Base-by-base conservation (phyloP, 1,284 basidiomycete species). In the Tausonia pullulans region DNA sequence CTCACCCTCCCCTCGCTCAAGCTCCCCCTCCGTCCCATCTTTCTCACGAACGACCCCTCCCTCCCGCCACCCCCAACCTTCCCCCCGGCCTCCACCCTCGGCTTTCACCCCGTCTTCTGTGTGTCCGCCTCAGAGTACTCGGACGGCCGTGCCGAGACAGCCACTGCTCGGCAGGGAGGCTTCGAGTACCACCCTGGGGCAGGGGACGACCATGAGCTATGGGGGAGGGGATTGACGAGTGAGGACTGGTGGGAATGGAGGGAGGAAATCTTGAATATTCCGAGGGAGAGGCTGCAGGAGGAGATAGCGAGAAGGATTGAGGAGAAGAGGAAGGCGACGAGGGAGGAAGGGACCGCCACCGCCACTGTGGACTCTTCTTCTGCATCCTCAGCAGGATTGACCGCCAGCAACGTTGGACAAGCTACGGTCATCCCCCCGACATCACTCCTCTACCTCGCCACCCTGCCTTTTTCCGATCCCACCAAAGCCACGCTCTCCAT, bases 191-290 rank as follows among this genome's bases (percentile, higher is more conserved):
- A 76, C 0, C 74, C 74, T 4, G 77, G 77, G 0, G 75, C 73
- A 7, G 77, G 77, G 3, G 77, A 78, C 52, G 77, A 78, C 65
- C 75, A 78, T 56, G 77, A 78, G 69, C 70, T 75, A 0, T 78
- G 77, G 77, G 74, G 71, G 0, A 50, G 76, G 74, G 75, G 77
- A 3, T 65, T 77, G 58, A 74, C 71, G 49, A 72, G 75, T 4
- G 61, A 59, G 0, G 5, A 73, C n/a, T 78, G 73, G 62, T 73
- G 76, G 62, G 52, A 55, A 4, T 62, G 74, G 62, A 73, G 71
- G 60, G 56, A 57, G 3, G 56, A 63, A 10, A 65, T 78, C 2
- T 67, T 78, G 5, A 66, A 67, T 0, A 66, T 69, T 0, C 54
- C 71, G 14, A 65, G 72, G n/a, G 75, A 76, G 27, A 73, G 75